Evolutionary conservation across 2,329 filamentous ascomycete species (phyloP).

Genomic region (Fusarium austroafricanum): DNA sequence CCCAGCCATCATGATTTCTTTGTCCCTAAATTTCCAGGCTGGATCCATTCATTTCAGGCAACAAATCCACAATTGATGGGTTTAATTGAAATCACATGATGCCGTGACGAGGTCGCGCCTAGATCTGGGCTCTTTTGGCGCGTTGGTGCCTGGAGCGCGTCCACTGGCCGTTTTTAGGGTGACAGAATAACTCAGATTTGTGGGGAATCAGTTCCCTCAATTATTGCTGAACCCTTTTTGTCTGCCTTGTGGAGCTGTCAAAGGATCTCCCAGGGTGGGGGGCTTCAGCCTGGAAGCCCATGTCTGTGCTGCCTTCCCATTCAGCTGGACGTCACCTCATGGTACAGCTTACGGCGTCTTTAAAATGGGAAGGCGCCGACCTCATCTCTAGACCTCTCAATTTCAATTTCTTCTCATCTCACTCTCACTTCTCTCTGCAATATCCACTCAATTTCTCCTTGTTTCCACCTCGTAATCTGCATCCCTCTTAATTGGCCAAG

Average conservation of each 20-base stretch:
- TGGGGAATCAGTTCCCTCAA: no score
- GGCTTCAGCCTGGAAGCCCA: constrained; percentile 33
- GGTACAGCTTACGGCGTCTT: constrained; percentile 12
- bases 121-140: constrained; percentile 11
- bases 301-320: constrained; percentile 25
- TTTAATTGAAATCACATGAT: constrained; percentile 43
- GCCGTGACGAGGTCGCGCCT: constrained; percentile 42
- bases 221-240: not conserved
- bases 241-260: not conserved
- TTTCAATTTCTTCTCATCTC: not conserved
- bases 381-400: constrained; percentile 6
- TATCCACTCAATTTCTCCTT: constrained; percentile 7
- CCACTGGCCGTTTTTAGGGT: not conserved
- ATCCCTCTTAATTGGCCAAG: constrained; percentile 23
- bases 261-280: constrained; percentile 21
- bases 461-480: not conserved
- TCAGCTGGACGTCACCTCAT: constrained; percentile 26
- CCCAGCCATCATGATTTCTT: not conserved
- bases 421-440: not conserved
- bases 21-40: constrained; percentile 4
- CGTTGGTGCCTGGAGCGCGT: constrained; percentile 46
- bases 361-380: constrained; percentile 34
- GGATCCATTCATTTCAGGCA: constrained; percentile 33
- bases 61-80: constrained; percentile 12
- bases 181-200: constrained; percentile 32